A percentile compares a stretch with the other conserved stretches of the same genome.
These are phyloP conservation scores for Afroboletus lepidellus DNA, from an alignment of 1,284 basidiomycete species.

Conservation along the genomic window DNA sequence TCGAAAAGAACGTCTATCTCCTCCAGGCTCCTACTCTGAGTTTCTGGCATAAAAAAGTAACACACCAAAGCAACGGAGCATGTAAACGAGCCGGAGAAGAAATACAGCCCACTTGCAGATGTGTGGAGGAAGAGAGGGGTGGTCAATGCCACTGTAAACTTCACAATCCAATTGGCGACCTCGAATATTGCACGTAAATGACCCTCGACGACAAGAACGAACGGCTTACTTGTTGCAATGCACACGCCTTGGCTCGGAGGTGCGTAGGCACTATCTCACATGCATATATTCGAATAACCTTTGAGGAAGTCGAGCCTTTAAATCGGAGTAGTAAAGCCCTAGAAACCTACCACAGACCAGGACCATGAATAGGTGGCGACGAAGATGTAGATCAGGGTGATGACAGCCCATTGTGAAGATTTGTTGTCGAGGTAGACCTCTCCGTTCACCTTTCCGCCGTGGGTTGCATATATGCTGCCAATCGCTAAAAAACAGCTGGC, in stretches of 20 bases:
- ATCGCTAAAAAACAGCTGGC: constrained; percentile 40
- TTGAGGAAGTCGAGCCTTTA: neutral
- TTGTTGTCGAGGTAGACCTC: constrained; percentile 24
- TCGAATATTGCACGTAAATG: constrained; percentile 20
- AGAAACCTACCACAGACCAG: constrained; percentile 30
- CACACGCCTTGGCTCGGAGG: constrained; percentile 33
- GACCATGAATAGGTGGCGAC: constrained; percentile 36
- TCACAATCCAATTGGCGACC: constrained; percentile 34
- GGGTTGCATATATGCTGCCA: constrained; percentile 44
- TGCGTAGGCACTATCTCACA: constrained; percentile 34
- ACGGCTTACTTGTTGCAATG: constrained; percentile 42
- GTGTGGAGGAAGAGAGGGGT: constrained; percentile 47
- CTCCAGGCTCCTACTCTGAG: constrained; percentile 44
- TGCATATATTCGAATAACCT: constrained; percentile 33
- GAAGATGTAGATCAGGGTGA: constrained; percentile 50
- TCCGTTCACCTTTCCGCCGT: constrained; percentile 29
- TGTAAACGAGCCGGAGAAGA: constrained; percentile 43
- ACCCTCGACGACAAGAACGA: constrained; percentile 30
- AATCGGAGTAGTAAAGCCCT: neutral
- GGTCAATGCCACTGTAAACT: constrained; percentile 46
- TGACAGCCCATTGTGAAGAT: constrained; percentile 41
- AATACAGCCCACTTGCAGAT: constrained; percentile 47
- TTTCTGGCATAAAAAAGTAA: constrained; percentile 45
- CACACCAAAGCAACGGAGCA: constrained; percentile 41
- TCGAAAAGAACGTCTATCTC: constrained; percentile 41